Base-by-base conservation (phyloP, 176 grass and related monocot species). In the Stipa capillata region DNA sequence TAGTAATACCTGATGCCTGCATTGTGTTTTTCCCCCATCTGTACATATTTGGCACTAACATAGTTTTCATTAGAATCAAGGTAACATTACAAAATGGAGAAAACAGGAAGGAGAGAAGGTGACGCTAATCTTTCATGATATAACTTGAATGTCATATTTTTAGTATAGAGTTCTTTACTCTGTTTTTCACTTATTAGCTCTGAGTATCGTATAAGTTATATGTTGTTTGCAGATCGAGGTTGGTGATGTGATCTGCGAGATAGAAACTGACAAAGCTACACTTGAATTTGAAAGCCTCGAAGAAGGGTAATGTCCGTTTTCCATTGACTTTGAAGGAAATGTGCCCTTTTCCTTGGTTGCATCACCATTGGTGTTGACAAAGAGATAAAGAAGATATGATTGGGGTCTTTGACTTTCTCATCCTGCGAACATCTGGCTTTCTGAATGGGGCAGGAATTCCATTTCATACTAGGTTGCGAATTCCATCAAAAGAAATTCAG, bases 71-170 rank as follows among this genome's bases (percentile, higher is more conserved):
- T 87, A 98, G 96, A 93, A 98, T 87, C 92, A 98, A 98, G 95
- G 90, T 74, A 98, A 98, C 37, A 91, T 98, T 85, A 88, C 92
- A 34, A 94, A 90, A 77, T 98, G 95, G 95, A 90, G 73, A 83
- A 98, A 98, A 85, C 89, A 91, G 76, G 96, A 98, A 92, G 96
- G 96, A 34, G 96, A 99, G 57, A 94, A 91, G 92, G 96, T 99
- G 32, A 85, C 31, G 39, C 29, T 45, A n/a, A 29, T 76, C 21
- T 76, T 74, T 79, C 28, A 52, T 18, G 15, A 88, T 73, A 43
- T 40, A n/a, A 15, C 27, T 60, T 51, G 33, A 41, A 60, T 40
- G 66, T 49, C 5, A n/a, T n/a, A n/a, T n/a, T n/a, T n/a, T 12
- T 74, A 39, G 55, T 40, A 37, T 48, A 47, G 29, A 55, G 34